phyloP scores from a whole-genome alignment of 2,329 filamentous ascomycete genomes.

The Beauveria pseudobassiana region DNA sequence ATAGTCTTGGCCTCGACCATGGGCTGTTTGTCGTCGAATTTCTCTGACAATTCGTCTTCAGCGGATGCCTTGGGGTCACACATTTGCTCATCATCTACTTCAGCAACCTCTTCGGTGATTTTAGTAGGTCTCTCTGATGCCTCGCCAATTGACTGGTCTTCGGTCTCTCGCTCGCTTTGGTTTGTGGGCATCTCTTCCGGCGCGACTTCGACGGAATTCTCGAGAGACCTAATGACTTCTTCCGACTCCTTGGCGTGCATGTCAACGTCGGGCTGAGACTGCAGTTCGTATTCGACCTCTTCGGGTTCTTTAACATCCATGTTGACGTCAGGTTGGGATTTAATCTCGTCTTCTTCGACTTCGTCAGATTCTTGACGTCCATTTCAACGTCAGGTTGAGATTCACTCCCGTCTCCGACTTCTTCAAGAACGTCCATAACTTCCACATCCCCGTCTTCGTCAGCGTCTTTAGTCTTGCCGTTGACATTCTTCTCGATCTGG shows the following conservation, averaged over 20 bases:
- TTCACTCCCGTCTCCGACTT: background rate
- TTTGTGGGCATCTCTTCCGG: background rate
- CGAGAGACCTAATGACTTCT: background rate
- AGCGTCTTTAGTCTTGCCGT: background rate
- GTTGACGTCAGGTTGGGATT: background rate
- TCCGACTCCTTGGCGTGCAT: slow-evolving; percentile 2
- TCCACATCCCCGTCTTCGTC: background rate
- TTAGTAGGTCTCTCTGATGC: background rate
- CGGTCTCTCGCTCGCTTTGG: background rate
- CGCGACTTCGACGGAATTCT: background rate
- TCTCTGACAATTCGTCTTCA: background rate
- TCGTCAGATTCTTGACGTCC: background rate
- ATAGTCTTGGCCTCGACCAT: background rate
- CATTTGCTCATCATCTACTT: background rate
- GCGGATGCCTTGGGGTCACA: background rate
- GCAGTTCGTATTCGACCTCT: background rate
- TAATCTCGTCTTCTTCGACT: background rate
- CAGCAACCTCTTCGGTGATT: background rate
- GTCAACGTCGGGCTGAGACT: slow-evolving; percentile 5
- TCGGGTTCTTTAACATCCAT: background rate
- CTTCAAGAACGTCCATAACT: background rate
- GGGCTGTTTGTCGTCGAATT: background rate
- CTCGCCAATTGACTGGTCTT: background rate
- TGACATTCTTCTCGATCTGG: background rate
- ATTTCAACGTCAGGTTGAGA: background rate